These are phyloP conservation scores for Gossypium mustelinum DNA, from an alignment of 345 rosid species.

Conservation along the genomic window DNA sequence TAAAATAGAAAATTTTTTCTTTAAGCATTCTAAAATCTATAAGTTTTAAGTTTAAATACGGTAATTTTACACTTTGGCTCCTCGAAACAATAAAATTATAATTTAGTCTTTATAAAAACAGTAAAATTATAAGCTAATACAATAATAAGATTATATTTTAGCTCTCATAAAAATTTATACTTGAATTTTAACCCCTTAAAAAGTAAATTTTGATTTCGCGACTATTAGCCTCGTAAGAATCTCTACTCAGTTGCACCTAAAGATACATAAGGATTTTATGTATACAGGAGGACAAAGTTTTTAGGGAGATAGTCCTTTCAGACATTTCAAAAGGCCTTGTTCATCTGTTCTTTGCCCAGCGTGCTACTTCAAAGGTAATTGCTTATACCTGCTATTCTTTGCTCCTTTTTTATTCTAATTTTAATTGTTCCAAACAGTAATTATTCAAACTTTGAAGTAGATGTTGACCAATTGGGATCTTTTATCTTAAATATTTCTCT, in stretches of 20 bases:
- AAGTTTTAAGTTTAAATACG: no score
- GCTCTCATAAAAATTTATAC: no score
- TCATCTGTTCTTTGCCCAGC: slow-evolving; percentile 83
- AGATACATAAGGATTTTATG: slow-evolving; percentile 14
- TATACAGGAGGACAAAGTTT: slow-evolving; percentile 79
- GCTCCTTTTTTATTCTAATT: not conserved
- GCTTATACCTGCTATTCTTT: not conserved
- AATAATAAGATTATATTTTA: no score
- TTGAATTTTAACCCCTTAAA: no score
- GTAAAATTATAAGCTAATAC: no score
- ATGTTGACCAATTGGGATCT: slow-evolving; percentile 1
- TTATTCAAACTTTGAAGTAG: not conserved
- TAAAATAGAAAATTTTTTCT: no score
- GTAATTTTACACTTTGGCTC: no score
- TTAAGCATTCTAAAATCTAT: no score
- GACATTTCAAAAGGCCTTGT: slow-evolving; percentile 80
- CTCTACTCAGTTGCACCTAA: not conserved
- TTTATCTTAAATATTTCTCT: not conserved
- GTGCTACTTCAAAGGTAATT: slow-evolving; percentile 75
- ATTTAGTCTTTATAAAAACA: no score
- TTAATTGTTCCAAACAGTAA: not conserved
- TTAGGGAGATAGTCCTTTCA: slow-evolving; percentile 58
- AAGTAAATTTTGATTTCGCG: no score
- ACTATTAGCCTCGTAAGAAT: not conserved
- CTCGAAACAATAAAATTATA: no score